Conservation (phyloP, 2,329 filamentous ascomycete species). For the Trichoderma sp. region DNA sequence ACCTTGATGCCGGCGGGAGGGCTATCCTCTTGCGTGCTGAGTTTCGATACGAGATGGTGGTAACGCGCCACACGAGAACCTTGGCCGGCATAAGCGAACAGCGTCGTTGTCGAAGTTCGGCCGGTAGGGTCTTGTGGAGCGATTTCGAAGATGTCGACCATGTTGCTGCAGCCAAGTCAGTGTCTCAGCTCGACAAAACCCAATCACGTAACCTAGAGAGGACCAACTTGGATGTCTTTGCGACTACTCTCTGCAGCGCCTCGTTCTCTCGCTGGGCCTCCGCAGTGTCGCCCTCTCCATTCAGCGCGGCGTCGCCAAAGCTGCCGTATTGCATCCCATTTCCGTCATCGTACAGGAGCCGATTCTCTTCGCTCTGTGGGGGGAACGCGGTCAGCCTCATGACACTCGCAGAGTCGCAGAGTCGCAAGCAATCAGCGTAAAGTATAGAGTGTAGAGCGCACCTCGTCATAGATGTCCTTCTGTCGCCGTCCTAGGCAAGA, state of each 20-base stretch:
- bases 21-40: slow-evolving; percentile 46
- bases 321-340: slow-evolving; percentile 60
- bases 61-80: slow-evolving; percentile 56
- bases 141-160: slow-evolving; percentile 67
- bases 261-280: slow-evolving; percentile 63
- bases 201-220: background rate
- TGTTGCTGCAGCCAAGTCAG: slow-evolving; percentile 47
- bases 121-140: slow-evolving; percentile 47
- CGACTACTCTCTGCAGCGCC: slow-evolving; percentile 61
- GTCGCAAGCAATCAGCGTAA: background rate
- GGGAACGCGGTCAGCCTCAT: slow-evolving; percentile 17
- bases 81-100: slow-evolving; percentile 52
- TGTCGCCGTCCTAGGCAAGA: slow-evolving; percentile 56
- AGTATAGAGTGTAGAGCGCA: slow-evolving; percentile 34
- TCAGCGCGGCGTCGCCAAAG: slow-evolving; percentile 55
- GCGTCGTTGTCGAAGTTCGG: slow-evolving; percentile 38
- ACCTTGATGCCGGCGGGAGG: slow-evolving; percentile 44
- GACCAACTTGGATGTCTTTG: slow-evolving; percentile 60
- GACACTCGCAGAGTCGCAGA: background rate
- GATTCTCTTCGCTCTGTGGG: slow-evolving; percentile 53
- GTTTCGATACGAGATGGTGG: slow-evolving; percentile 59
- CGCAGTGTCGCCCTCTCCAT: slow-evolving; percentile 55
- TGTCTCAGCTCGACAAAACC: background rate
- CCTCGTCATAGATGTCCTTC: slow-evolving; percentile 54
- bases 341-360: slow-evolving; percentile 59